Evolutionary conservation across 306 rosid genomes (phyloP).

Genomic region (Malus domestica): DNA sequence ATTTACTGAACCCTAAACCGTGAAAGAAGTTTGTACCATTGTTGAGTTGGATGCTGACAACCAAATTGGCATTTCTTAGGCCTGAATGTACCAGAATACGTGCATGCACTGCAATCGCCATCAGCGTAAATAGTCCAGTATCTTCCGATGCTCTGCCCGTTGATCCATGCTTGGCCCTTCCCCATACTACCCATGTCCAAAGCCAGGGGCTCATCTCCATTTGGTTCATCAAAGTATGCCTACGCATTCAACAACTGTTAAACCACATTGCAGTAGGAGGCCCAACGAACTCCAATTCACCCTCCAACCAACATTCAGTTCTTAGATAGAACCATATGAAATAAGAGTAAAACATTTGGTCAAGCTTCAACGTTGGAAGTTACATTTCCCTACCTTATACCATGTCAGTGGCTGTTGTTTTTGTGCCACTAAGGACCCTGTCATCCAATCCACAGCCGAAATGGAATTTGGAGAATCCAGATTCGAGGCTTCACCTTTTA

Average conservation of each 20-base stretch:
- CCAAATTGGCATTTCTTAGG: conserved; percentile 44
- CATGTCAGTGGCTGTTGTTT: conserved; percentile 62
- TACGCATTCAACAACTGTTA: conserved; percentile 22
- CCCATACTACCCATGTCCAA: conserved; percentile 80
- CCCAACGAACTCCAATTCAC: not conserved
- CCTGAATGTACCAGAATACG: conserved; percentile 55
- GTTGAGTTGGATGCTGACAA: conserved; percentile 71
- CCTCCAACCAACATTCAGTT: not conserved
- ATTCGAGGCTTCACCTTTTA: conserved; percentile 38
- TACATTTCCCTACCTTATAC: conserved; percentile 35
- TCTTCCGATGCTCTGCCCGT: conserved; percentile 76
- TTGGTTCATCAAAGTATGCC: conserved; percentile 55
- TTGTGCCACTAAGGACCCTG: conserved; percentile 25
- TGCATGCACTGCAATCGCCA: conserved; percentile 51
- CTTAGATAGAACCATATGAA: not conserved
- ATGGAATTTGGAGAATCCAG: conserved; percentile 42
- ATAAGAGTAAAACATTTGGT: not conserved
- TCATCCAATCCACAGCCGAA: conserved; percentile 49
- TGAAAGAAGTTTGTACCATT: conserved; percentile 45
- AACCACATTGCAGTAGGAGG: not conserved
- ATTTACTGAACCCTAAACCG: not conserved
- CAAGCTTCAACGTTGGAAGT: not conserved
- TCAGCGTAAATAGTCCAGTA: conserved; percentile 69
- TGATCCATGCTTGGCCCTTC: conserved; percentile 83
- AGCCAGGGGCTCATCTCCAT: conserved; percentile 72